Conservation (phyloP, 1,284 basidiomycete genomes). For the Thelephora terrestris region DNA sequence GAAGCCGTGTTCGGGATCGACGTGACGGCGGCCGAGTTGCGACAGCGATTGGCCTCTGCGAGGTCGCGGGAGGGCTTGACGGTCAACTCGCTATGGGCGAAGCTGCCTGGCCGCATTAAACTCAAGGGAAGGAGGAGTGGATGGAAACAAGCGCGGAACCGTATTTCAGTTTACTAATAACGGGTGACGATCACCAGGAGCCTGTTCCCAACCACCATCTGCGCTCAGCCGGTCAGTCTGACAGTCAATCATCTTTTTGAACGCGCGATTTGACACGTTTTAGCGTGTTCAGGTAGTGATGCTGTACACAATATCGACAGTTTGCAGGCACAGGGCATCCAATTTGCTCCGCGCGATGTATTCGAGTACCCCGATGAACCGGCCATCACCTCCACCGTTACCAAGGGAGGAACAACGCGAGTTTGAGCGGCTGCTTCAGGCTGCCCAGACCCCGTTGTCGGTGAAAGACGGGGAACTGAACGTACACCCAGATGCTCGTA, state of each 20-base stretch:
- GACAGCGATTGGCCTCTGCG: slow-evolving; percentile 1
- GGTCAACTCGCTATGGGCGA: no score
- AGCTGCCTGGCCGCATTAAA: no score
- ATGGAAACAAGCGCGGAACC: no score
- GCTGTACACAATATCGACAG: no score
- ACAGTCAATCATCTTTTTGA: no score
- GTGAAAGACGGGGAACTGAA: slow-evolving; percentile 29
- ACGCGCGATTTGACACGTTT: no score
- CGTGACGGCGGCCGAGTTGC: slow-evolving; percentile 15
- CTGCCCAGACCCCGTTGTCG: slow-evolving; percentile 38
- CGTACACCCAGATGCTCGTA: slow-evolving; percentile 61
- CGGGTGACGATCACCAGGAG: no score
- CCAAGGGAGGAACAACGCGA: slow-evolving; percentile 61
- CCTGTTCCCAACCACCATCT: no score
- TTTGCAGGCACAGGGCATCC: neutral
- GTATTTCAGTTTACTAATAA: no score
- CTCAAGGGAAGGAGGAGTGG: no score
- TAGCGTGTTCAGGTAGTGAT: no score
- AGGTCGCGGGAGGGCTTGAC: slow-evolving; percentile 2
- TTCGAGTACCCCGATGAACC: slow-evolving; percentile 29
- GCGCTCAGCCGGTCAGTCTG: no score
- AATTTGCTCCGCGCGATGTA: slow-evolving; percentile 15
- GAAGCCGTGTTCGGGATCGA: slow-evolving; percentile 13
- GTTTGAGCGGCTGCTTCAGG: slow-evolving; percentile 64
- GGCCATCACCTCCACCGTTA: slow-evolving; percentile 61